phyloP scores from a whole-genome alignment of 257 asterid species.

The Nicotiana attenuata region DNA sequence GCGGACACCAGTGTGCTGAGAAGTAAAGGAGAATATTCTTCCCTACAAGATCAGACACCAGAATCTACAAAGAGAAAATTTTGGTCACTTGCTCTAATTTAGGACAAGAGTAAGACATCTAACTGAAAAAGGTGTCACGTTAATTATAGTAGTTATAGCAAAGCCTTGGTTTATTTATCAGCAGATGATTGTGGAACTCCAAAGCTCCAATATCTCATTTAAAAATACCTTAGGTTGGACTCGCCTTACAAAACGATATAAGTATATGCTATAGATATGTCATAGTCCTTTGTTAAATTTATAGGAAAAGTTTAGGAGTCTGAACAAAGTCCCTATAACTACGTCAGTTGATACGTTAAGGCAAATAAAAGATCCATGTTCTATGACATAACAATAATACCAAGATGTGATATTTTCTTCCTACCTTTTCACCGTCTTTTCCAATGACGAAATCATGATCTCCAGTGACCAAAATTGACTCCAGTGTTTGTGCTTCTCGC shows the following conservation, averaged over 20 bases:
- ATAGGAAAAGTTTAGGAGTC: not conserved
- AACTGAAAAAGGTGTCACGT: not conserved
- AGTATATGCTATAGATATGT: not conserved
- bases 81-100: not conserved
- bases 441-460: slow-evolving; percentile 67
- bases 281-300: not conserved
- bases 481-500: slow-evolving; percentile 79
- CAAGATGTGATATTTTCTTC: not conserved
- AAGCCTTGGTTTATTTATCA: not conserved
- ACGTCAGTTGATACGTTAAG: not conserved
- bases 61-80: slow-evolving; percentile 41
- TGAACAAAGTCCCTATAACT: not conserved
- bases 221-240: not conserved
- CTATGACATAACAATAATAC: not conserved
- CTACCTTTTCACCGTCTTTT: slow-evolving; percentile 67
- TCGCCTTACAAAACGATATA: not conserved
- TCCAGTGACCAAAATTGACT: slow-evolving; percentile 59
- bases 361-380: not conserved
- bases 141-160: not conserved
- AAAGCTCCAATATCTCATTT: not conserved
- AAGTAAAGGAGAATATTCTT: slow-evolving; percentile 70
- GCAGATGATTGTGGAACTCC: not conserved
- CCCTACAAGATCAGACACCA: slow-evolving; percentile 71
- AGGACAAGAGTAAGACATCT: not conserved
- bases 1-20: slow-evolving; percentile 98